Conservation (phyloP, 352 stramenopile genomes). For the Pythium vanterpoolii region DNA sequence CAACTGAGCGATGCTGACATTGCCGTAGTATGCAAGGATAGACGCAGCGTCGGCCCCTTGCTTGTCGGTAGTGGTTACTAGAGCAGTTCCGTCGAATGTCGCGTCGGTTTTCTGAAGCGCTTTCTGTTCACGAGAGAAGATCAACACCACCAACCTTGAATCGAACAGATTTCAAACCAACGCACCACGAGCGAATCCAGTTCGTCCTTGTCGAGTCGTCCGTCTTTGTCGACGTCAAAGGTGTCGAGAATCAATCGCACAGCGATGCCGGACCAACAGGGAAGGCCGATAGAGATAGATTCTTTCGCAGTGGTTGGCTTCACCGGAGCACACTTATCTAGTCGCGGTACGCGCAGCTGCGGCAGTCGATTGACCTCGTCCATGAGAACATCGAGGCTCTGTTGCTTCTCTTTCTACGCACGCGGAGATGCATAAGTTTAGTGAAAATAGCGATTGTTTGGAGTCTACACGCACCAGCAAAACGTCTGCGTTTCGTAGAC, state of each 20-base stretch:
- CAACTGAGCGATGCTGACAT: constrained; percentile 21
- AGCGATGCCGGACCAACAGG: constrained; percentile 29
- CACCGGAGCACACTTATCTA: neutral
- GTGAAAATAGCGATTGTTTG: neutral
- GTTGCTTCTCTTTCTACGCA: constrained; percentile 51
- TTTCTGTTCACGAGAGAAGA: neutral
- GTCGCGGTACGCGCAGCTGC: neutral
- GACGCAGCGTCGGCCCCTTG: neutral
- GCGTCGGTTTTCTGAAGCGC: neutral
- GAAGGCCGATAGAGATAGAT: neutral
- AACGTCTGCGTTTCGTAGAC: constrained; percentile 41
- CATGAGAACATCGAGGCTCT: constrained; percentile 42
- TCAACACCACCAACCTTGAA: neutral
- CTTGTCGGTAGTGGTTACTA: neutral
- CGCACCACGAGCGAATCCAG: constrained; percentile 21
- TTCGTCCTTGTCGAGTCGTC: constrained; percentile 21
- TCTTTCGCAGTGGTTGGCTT: neutral
- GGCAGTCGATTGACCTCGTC: constrained; percentile 33
- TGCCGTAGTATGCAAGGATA: constrained; percentile 33
- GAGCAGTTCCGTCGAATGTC: neutral
- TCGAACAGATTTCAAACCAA: neutral
- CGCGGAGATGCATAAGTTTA: neutral
- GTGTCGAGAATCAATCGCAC: constrained; percentile 37
- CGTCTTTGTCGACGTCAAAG: constrained; percentile 11
- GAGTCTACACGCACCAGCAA: constrained; percentile 33